Percentiles rank a stretch among this genome's conserved stretches.
These are phyloP conservation scores for Strobilomyces dryophilus DNA, from an alignment of 768 basidiomycete genomes.

Conservation along the genomic window DNA sequence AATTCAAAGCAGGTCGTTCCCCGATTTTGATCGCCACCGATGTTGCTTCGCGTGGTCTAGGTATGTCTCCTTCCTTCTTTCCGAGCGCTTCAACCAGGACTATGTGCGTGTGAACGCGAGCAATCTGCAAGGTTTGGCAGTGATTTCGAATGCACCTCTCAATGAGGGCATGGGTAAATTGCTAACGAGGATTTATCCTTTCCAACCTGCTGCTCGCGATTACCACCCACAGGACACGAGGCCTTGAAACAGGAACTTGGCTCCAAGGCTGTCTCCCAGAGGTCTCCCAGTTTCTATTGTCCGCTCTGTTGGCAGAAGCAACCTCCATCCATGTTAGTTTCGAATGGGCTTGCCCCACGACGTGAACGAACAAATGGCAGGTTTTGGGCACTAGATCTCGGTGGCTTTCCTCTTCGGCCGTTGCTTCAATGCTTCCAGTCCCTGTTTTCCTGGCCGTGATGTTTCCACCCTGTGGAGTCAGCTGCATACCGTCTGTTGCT, in stretches of 20 bases:
- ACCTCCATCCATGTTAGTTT: conserved; percentile 21
- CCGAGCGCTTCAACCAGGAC: conserved; percentile 31
- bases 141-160: conserved; percentile 19
- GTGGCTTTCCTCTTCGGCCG: conserved; percentile 22
- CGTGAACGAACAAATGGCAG: conserved; percentile 20
- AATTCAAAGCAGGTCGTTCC: conserved; percentile 97
- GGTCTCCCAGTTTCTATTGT: conserved; percentile 21
- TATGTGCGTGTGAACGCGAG: conserved; percentile 29
- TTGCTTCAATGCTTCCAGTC: conserved; percentile 20
- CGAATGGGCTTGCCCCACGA: conserved; percentile 18
- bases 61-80: conserved; percentile 64
- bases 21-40: conserved; percentile 99
- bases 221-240: conserved; percentile 24
- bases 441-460: conserved; percentile 22
- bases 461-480: conserved; percentile 21
- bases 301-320: conserved; percentile 17
- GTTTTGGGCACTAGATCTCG: conserved; percentile 22
- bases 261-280: conserved; percentile 13
- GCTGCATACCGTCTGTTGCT: conserved; percentile 13
- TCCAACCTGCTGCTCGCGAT: conserved; percentile 21
- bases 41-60: conserved; percentile 98
- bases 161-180: conserved; percentile 21
- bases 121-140: conserved; percentile 27
- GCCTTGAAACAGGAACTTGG: conserved; percentile 21
- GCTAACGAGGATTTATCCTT: conserved; percentile 14